These are phyloP conservation scores for Nemania sp. DNA, from an alignment of 2,329 filamentous ascomycete species.

Conservation along the genomic window DNA sequence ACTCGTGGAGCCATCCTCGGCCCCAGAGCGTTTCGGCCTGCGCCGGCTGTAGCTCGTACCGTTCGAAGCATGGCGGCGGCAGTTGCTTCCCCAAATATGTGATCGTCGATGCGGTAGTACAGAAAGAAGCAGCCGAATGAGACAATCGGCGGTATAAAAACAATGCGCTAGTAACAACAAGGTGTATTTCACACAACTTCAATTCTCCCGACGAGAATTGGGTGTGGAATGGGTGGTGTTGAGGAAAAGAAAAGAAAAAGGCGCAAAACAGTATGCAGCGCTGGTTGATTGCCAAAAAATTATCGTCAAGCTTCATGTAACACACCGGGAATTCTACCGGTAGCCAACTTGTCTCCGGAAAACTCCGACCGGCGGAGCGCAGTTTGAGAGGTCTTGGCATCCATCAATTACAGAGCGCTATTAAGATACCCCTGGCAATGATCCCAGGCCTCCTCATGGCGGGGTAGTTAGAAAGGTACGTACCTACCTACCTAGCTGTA, in stretches of 20 bases:
- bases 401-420: not conserved
- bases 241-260: slow-evolving; percentile 22
- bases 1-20: slow-evolving; percentile 52
- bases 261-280: slow-evolving; percentile 23
- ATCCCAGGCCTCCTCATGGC: slow-evolving; percentile 30
- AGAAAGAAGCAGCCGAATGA: slow-evolving; percentile 23
- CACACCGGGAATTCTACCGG: slow-evolving; percentile 6
- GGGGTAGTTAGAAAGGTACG: slow-evolving; percentile 25
- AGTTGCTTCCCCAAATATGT: slow-evolving; percentile 1
- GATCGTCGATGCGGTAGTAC: slow-evolving; percentile 1
- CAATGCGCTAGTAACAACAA: not conserved
- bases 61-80: slow-evolving; percentile 53
- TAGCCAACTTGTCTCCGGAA: slow-evolving; percentile 24
- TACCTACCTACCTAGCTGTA: no score
- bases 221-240: not conserved
- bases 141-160: not conserved
- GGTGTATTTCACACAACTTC: not conserved
- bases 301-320: slow-evolving; percentile 30
- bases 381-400: not conserved
- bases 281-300: slow-evolving; percentile 14
- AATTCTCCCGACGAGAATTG: not conserved
- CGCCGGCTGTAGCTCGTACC: slow-evolving; percentile 51
- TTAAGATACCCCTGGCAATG: slow-evolving; percentile 13
- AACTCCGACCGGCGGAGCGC: slow-evolving; percentile 29
- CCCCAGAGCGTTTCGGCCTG: slow-evolving; percentile 50